phyloP scores from a whole-genome alignment of 768 basidiomycete species.

The Auriscalpium microsporum region DNA sequence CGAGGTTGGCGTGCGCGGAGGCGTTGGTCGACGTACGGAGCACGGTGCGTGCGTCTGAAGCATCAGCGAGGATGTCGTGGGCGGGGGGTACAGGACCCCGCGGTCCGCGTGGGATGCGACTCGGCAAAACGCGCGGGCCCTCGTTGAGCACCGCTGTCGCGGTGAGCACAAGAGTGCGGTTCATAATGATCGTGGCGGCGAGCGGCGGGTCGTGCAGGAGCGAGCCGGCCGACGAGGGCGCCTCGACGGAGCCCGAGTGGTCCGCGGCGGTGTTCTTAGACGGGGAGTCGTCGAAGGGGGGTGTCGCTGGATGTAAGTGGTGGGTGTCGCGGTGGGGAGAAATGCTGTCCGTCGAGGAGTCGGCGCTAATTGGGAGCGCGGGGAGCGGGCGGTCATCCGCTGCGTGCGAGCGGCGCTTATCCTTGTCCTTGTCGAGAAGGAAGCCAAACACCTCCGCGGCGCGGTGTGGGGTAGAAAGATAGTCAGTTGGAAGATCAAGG shows the following conservation, averaged over 20 bases:
- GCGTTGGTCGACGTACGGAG: neutral
- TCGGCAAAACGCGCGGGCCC: neutral
- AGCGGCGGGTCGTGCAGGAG: slow-evolving; percentile 11
- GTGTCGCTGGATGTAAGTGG: neutral
- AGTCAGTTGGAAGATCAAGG: slow-evolving; percentile 14
- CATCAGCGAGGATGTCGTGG: neutral
- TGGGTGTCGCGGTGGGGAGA: slow-evolving; percentile 6
- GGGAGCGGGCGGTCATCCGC: slow-evolving; percentile 27
- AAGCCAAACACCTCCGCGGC: slow-evolving; percentile 75
- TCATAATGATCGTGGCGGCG: slow-evolving; percentile 7
- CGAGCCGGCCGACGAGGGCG: slow-evolving; percentile 10
- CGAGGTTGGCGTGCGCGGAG: too few species aligned
- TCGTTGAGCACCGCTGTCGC: neutral
- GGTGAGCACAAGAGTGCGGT: slow-evolving; percentile 11
- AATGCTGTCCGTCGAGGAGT: slow-evolving; percentile 1
- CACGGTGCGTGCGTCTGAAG: neutral
- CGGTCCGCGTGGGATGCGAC: slow-evolving; percentile 11
- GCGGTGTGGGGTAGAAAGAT: slow-evolving; percentile 44
- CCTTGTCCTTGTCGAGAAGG: slow-evolving; percentile 42
- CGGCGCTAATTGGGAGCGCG: slow-evolving; percentile 19
- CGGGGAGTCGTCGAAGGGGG: neutral
- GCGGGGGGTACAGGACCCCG: slow-evolving; percentile 4
- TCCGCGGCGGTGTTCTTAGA: neutral
- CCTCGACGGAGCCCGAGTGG: neutral
- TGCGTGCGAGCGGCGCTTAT: slow-evolving; percentile 29